A percentile compares a stretch with the other conserved stretches of the same genome.
Evolutionary conservation across 257 asterid species (phyloP).

Genomic region (Fraxinus excelsior): DNA sequence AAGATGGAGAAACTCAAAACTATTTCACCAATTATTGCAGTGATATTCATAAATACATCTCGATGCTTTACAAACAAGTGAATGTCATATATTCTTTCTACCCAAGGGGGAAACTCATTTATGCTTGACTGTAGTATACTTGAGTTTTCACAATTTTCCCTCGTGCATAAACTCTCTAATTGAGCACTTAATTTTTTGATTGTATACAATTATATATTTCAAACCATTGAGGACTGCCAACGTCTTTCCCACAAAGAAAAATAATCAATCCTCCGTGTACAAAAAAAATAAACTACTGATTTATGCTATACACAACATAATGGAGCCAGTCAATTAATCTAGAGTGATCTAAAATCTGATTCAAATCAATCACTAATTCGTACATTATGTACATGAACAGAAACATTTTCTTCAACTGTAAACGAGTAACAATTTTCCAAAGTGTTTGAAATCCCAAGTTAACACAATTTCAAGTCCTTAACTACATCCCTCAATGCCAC

Average conservation of each 20-base stretch:
- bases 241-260: neutral
- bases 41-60: neutral
- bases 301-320: neutral
- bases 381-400: neutral
- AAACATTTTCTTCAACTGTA: neutral
- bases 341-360: no score
- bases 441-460: no score
- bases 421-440: no score
- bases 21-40: neutral
- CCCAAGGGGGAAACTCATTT: neutral
- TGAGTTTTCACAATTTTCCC: neutral
- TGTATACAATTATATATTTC: neutral
- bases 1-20: neutral
- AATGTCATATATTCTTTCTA: neutral
- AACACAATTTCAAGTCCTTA: no score
- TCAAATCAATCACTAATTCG: neutral
- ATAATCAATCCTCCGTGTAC: neutral
- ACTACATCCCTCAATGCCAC: no score
- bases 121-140: neutral
- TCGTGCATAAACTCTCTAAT: neutral
- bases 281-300: neutral
- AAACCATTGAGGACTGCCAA: neutral
- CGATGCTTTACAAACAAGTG: neutral
- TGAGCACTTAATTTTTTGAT: neutral
- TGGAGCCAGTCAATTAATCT: no score